Evolutionary conservation across 768 basidiomycete genomes (phyloP), one percentile per base, ranked within the genome.

Genomic region (Sporobolomyces phaffii): DNA sequence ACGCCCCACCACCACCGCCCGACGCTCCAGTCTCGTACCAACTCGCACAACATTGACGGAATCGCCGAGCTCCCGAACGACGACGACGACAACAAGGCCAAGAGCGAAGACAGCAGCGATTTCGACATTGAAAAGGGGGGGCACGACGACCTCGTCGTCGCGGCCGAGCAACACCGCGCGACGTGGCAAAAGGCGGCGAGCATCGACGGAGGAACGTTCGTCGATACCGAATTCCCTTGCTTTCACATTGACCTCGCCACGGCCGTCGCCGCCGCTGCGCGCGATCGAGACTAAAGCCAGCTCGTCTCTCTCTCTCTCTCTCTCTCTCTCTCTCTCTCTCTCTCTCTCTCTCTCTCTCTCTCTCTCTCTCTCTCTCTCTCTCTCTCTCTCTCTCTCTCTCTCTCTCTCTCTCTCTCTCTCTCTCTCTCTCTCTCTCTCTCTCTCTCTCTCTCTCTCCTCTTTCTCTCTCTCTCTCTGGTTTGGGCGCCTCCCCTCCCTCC

Each of bases 161-260:
- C 38, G 2, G 14, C 49, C 33, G 11, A 43, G 28, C 34, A 45
- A 38, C 54, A 56, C 26, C n/a, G 18, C 3, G 61, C 61, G 61
- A 62, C 38, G 22, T 62, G 50, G 61, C 47, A 52, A 20, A 52
- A 45, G 14, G 49, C 49, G 18, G 51, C 43, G 50, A 53, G 48
- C 61, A 58, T 58, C 29, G 56, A 58, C 22, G 56, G 56, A 45
- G 56, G 56, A 33, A 58, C 56, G 22, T 58, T 62, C 22, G 48
- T 76, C 76, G 50, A 61, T 65, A 40, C 29, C 34, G 28, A n/a
- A 41, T 70, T 22, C 31, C 77, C 77, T 3, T 78, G 76, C 82
- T 94, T 97, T 87, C 94, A 97, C 80, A 80, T 96, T 70, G 92
- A 94, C 77, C 79, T 97, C 41, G 78, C 81, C 36, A 81, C 82